Percentiles rank a stretch among this genome's conserved stretches.
These are phyloP conservation scores for Pythium aphanidermatum DNA, from an alignment of 352 stramenopile genomes.

Conservation along the genomic window DNA sequence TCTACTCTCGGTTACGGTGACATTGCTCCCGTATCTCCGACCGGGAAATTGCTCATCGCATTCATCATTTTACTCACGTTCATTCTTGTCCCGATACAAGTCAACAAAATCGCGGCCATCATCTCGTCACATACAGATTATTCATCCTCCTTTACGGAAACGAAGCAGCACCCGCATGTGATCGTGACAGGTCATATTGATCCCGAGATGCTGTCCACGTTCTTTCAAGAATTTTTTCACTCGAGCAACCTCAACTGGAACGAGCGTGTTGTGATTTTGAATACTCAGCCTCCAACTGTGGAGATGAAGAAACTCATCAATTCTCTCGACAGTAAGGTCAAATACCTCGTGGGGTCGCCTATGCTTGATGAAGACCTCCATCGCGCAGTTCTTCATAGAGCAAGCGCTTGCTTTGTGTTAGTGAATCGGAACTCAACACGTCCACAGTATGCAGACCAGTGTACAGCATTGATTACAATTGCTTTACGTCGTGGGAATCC, in stretches of 20 bases:
- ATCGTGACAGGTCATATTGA: conserved; percentile 73
- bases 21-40: conserved; percentile 53
- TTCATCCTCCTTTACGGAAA: conserved; percentile 63
- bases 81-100: conserved; percentile 71
- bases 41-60: conserved; percentile 69
- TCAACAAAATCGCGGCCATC: conserved; percentile 67
- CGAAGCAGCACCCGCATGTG: conserved; percentile 69
- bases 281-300: conserved; percentile 42
- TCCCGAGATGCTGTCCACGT: conserved; percentile 48
- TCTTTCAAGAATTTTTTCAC: conserved; percentile 85
- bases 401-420: conserved; percentile 62
- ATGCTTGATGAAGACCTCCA: conserved; percentile 74
- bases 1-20: conserved; percentile 83
- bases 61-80: conserved; percentile 84
- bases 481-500: conserved; percentile 61
- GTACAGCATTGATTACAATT: conserved; percentile 68
- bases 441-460: conserved; percentile 62
- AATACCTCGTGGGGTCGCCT: conserved; percentile 79
- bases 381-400: conserved; percentile 43
- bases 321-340: conserved; percentile 61
- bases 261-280: conserved; percentile 73
- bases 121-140: conserved; percentile 80
- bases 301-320: conserved; percentile 81
- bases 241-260: conserved; percentile 81
- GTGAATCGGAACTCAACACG: conserved; percentile 49